Base-by-base conservation (phyloP, 257 asterid genomes). In the Vinca minor region DNA sequence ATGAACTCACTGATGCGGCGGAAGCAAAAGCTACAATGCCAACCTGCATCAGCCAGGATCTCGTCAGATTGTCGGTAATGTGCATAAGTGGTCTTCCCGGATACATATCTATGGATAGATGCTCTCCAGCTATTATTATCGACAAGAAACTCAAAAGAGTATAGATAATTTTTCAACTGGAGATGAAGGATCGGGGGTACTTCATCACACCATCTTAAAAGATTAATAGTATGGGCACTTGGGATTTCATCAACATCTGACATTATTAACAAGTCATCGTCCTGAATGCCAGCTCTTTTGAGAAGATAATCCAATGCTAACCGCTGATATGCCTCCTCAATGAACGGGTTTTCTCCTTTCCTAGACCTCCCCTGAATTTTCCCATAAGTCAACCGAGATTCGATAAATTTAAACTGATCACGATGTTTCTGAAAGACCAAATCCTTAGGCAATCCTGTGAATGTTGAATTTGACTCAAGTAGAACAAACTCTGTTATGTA, bases 11-110 rank as follows among this genome's bases (percentile, higher is more conserved):
- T 75, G 5, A 88, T 84, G 56, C 23, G 82, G 63, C 88, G 75
- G 75, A 85, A 88, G 69, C 96, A 87, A 71, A 87, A 87, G 88
- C 95, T 87, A 32, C 95, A 87, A 52, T 87, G 95, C 95, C 92
- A 87, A 35, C 95, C 95, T 0, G 95, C 78, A 64, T 87, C 95
- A 4, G 80, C 83, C 79, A 85, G 74, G 18, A 87, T 80, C 13
- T 71, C 76, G 14, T 84, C 92, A 21, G 94, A 80, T 78, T 85
- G 96, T 0, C 96, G 78, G 71, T 80, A 88, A 74, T 88, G 96
- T 5, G 96, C 96, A 47, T 85, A 88, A 66, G 82, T 84, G 3
- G 94, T 88, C 71, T 88, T 88, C 9, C 96, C 96, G 36, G 86
- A 75, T 28, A 79, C 78, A 56, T 88, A 88, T 25, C 84, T 77